Percentiles rank a stretch among this genome's conserved stretches.
Conservation (phyloP, 768 basidiomycete species). For the Serendipita vermifera region DNA sequence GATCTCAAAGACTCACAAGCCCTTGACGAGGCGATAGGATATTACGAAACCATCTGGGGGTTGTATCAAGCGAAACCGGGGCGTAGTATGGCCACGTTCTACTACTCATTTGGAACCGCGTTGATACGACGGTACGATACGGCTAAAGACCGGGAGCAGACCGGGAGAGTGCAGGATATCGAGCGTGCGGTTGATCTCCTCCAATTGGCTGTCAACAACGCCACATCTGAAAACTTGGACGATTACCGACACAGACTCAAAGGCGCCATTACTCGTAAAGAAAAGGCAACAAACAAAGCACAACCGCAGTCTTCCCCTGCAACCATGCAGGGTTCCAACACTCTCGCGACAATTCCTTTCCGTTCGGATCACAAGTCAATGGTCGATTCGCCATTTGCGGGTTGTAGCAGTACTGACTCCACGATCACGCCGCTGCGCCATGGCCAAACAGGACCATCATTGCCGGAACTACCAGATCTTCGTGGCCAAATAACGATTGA, state of each 20-base stretch:
- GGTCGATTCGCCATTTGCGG: no score
- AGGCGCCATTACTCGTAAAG: neutral
- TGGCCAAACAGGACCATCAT: neutral
- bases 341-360: no score
- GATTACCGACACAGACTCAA: slow-evolving; percentile 4
- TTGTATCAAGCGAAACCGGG: slow-evolving; percentile 4
- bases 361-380: no score
- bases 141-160: neutral
- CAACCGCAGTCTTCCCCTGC: neutral
- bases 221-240: neutral
- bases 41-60: slow-evolving; percentile 2
- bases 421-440: neutral
- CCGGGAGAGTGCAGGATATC: neutral
- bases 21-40: slow-evolving; percentile 5
- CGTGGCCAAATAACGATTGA: no score
- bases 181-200: neutral
- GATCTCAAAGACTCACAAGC: neutral
- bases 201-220: neutral
- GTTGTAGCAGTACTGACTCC: neutral
- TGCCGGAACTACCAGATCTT: no score
- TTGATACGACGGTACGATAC: slow-evolving; percentile 1
- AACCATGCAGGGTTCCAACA: slow-evolving; percentile 3
- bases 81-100: slow-evolving; percentile 6
- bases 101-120: slow-evolving; percentile 5
- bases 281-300: neutral